Evolutionary conservation across 1,284 basidiomycete species (phyloP).

Genomic region (Puccinia polysora): DNA sequence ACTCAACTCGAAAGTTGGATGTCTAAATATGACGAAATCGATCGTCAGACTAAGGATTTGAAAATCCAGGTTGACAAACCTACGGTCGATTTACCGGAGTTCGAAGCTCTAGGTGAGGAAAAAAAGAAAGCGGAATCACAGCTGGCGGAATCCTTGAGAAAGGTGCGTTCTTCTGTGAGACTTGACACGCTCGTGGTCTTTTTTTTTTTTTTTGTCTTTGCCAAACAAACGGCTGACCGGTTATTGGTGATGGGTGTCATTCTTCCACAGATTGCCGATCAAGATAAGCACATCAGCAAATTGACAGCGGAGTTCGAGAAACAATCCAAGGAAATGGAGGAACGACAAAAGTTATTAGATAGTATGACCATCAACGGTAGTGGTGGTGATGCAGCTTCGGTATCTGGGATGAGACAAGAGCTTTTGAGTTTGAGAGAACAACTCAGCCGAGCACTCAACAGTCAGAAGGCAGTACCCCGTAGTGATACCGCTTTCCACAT

Average conservation of each 20-base stretch:
- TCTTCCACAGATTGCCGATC: conserved; percentile 62
- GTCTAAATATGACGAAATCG: conserved; percentile 81
- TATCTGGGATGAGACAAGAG: conserved; percentile 83
- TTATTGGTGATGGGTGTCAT: neutral
- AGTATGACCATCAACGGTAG: conserved; percentile 50
- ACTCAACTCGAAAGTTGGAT: conserved; percentile 79
- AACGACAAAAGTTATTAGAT: conserved; percentile 64
- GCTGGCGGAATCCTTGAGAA: conserved; percentile 69
- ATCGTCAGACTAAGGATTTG: conserved; percentile 68
- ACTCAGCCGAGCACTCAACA: conserved; percentile 82
- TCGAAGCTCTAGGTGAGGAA: conserved; percentile 69
- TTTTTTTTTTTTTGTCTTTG: neutral
- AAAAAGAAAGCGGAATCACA: conserved; percentile 78
- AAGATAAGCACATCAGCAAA: conserved; percentile 75
- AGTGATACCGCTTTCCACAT: conserved; percentile 63
- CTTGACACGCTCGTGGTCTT: no score
- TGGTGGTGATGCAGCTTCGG: conserved; percentile 57
- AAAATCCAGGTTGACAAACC: conserved; percentile 67
- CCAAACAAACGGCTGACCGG: neutral
- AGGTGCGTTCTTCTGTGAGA: conserved; percentile 29
- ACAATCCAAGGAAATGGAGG: conserved; percentile 72
- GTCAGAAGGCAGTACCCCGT: conserved; percentile 62
- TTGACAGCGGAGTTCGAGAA: conserved; percentile 70
- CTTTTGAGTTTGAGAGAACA: conserved; percentile 87
- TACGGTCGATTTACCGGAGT: conserved; percentile 68